A percentile compares a stretch with the other conserved stretches of the same genome.
Evolutionary conservation across 2,329 filamentous ascomycete genomes (phyloP).

Genomic region (Pseudogymnoascus sp.): DNA sequence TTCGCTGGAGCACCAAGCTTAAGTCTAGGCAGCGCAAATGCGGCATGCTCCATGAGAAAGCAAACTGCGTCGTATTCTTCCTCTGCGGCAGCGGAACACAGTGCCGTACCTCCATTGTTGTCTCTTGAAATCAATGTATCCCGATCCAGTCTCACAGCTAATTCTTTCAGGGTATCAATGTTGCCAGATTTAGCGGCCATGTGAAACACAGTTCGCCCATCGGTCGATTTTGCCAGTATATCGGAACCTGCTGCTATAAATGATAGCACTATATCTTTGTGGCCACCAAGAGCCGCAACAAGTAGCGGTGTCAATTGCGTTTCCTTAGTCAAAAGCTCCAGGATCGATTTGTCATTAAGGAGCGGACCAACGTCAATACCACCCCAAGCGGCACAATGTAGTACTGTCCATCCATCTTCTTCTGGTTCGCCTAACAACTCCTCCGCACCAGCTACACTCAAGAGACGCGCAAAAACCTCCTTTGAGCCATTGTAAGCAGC

Average conservation of each 20-base stretch:
- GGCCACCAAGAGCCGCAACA: background rate
- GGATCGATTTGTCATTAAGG: background rate
- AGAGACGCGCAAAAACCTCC: background rate
- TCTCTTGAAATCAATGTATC: background rate
- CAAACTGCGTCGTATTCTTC: background rate
- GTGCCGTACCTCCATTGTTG: background rate
- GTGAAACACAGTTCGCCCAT: background rate
- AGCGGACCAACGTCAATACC: background rate
- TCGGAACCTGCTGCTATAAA: background rate
- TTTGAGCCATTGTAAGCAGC: background rate
- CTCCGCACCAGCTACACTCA: background rate
- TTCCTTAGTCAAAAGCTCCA: background rate
- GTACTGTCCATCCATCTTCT: background rate
- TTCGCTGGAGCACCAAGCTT: background rate
- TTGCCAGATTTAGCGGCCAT: background rate
- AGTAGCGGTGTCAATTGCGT: background rate
- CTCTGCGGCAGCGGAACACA: background rate
- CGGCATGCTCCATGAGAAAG: background rate
- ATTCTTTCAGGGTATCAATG: background rate
- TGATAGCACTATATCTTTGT: background rate
- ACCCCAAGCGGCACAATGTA: background rate
- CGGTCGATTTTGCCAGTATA: background rate
- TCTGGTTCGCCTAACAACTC: background rate
- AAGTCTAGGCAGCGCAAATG: background rate
- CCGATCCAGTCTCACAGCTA: background rate